A percentile compares a stretch with the other conserved stretches of the same genome.
These are phyloP conservation scores for Cyberlindnera samutprakarnensis DNA, from an alignment of 805 yeast species.

Conservation along the genomic window DNA sequence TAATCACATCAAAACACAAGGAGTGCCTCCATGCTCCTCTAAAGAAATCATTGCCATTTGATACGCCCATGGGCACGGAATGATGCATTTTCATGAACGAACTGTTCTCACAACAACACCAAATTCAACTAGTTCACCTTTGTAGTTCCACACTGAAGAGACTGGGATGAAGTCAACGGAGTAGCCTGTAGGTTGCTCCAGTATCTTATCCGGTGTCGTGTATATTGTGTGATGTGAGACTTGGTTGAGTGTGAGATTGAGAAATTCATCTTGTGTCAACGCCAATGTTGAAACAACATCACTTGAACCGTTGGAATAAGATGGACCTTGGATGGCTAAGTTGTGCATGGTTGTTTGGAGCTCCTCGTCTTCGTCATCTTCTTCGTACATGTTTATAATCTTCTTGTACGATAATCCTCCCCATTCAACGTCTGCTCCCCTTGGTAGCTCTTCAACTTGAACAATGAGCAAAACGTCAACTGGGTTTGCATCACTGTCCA, in stretches of 20 bases:
- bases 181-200: not conserved
- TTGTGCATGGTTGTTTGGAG: not conserved
- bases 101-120: slow-evolving; percentile 20
- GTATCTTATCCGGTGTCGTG: slow-evolving; percentile 11
- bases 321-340: slow-evolving; percentile 3
- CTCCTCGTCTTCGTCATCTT: slow-evolving; percentile 31
- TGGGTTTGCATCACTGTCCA: slow-evolving; percentile 19
- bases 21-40: too few relatives aligned
- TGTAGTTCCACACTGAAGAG: slow-evolving; percentile 19
- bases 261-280: slow-evolving; percentile 10
- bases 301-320: slow-evolving; percentile 11
- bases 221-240: slow-evolving; percentile 19
- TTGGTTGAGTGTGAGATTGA: slow-evolving; percentile 4
- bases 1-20: too few relatives aligned
- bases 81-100: not conserved
- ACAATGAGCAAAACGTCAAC: slow-evolving; percentile 38
- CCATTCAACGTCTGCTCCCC: slow-evolving; percentile 66
- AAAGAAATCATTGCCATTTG: too few relatives aligned
- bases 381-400: slow-evolving; percentile 27
- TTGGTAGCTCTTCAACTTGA: slow-evolving; percentile 52
- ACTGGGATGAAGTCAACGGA: slow-evolving; percentile 25
- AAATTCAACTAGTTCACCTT: slow-evolving; percentile 15
- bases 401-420: slow-evolving; percentile 50
- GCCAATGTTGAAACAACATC: slow-evolving; percentile 15
- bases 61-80: not conserved